These are phyloP conservation scores for Chimonanthus praecox DNA, from an alignment of 164 flowering plant genomes.

Conservation along the genomic window DNA sequence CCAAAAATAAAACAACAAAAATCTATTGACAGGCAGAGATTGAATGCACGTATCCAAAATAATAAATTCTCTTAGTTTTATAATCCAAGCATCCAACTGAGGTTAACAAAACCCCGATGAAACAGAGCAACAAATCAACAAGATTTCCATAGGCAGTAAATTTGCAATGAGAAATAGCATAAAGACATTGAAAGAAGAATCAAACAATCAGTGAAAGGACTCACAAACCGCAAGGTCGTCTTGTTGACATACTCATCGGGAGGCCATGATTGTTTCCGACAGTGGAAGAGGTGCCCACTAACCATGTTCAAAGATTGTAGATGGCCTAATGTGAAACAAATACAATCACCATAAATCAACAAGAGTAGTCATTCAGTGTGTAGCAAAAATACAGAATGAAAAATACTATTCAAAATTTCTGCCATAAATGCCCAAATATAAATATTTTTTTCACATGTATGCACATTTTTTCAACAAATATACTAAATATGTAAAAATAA, in stretches of 20 bases:
- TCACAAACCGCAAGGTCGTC: slow-evolving; percentile 65
- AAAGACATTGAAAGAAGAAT: background rate
- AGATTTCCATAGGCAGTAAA: background rate
- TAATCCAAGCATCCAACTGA: background rate
- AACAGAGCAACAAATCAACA: background rate
- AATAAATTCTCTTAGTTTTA: too few species aligned
- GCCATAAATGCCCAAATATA: too few species aligned
- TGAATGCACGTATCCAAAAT: too few species aligned
- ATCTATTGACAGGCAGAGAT: too few species aligned
- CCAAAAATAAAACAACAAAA: too few species aligned
- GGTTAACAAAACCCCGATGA: too few species aligned
- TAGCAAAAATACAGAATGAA: background rate
- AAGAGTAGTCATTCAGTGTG: too few species aligned
- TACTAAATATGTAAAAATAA: too few species aligned
- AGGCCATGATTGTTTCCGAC: slow-evolving; percentile 82
- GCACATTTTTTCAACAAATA: too few species aligned
- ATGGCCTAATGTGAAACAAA: background rate
- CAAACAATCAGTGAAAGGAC: background rate
- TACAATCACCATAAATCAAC: background rate
- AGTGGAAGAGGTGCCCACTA: slow-evolving; percentile 55
- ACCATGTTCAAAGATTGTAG: slow-evolving; percentile 36
- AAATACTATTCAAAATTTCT: too few species aligned
- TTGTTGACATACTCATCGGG: slow-evolving; percentile 69
- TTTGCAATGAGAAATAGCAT: background rate
- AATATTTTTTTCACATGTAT: too few species aligned